Base-by-base conservation (phyloP, 2,329 filamentous ascomycete genomes). In the Fusarium hainanense region DNA sequence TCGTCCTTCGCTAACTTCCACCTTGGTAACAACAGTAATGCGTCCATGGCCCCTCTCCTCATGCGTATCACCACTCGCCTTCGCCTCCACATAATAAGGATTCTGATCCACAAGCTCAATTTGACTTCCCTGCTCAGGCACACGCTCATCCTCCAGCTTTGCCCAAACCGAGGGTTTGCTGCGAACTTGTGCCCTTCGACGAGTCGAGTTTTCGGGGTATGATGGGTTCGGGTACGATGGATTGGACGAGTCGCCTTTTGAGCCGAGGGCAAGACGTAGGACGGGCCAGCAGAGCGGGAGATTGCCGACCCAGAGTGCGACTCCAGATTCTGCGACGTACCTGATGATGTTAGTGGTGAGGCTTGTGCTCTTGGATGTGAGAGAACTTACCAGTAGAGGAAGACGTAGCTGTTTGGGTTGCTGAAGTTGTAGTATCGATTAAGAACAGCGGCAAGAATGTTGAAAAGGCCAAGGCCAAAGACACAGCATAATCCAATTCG, bases 351-450 rank as follows among this genome's bases (percentile, higher is more conserved):
- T 28, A 51, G 32, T 6, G 5, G 6, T 37, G 34, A 11, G 3
- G 1, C n/a, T 37, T 3, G n/a, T 37, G 34, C 16, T 18, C 7
- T 18, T 37, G 10, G 18, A 3, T 2, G 3, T 11, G 10, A 18
- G 9, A 37, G 18, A 10, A 4, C 34, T 18, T 16, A 52, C 87
- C 88, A 90, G 69, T 85, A 85, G 0, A 88, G 83, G 81, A 88
- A 90, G 40, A 85, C 77, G 16, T 80, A 79, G 4, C 85, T 85
- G 74, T 87, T 89, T 1, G 85, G 85, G 21, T 87, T 77, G 18
- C 79, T 83, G 63, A 90, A 89, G 46, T 86, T 88, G 77, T 88
- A 89, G 72, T 88, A 87, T 63, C 89, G 88, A 78, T 89, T 90
- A 18, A 90, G 78, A 8, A 86, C 82, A 13, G 87, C 86, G 20